phyloP scores from a whole-genome alignment of 139 green algal genomes.

The Chlorella sp. region DNA sequence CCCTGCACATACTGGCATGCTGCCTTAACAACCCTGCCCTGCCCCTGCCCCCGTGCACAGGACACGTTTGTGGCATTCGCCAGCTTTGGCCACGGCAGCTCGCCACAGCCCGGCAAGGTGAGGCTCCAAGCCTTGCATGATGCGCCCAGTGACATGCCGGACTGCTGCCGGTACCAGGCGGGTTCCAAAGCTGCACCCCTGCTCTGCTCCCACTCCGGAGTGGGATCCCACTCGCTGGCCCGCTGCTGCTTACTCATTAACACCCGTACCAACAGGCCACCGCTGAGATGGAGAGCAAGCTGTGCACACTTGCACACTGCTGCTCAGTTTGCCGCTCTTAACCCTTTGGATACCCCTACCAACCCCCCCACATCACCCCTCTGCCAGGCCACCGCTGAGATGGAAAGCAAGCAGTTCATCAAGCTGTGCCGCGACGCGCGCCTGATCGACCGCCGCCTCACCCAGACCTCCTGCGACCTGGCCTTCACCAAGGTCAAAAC shows the following conservation, averaged over 20 bases:
- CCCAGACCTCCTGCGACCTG: constrained; percentile 64
- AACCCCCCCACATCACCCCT: not conserved
- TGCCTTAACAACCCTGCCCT: too few relatives aligned
- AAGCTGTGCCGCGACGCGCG: constrained; percentile 75
- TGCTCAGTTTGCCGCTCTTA: too few relatives aligned
- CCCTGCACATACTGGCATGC: too few relatives aligned
- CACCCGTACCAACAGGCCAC: not conserved
- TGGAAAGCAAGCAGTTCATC: constrained; percentile 64
- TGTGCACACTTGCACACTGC: too few relatives aligned
- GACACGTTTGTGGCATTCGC: constrained; percentile 17
- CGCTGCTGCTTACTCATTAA: too few relatives aligned
- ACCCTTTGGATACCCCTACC: not conserved
- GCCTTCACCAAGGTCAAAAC: constrained; percentile 69
- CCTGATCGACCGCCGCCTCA: constrained; percentile 61
- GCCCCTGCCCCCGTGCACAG: too few relatives aligned
- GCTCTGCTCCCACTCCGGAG: not conserved
- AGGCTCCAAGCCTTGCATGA: too few relatives aligned
- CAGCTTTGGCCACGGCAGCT: constrained; percentile 6
- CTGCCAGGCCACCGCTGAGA: constrained; percentile 10
- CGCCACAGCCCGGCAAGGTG: constrained; percentile 3
- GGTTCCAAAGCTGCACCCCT: not conserved
- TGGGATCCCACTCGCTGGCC: too few relatives aligned
- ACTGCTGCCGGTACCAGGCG: not conserved
- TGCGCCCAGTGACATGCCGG: too few relatives aligned
- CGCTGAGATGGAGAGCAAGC: not conserved